Conservation (phyloP, 805 yeast genomes). For the Suhomyces sp. region DNA sequence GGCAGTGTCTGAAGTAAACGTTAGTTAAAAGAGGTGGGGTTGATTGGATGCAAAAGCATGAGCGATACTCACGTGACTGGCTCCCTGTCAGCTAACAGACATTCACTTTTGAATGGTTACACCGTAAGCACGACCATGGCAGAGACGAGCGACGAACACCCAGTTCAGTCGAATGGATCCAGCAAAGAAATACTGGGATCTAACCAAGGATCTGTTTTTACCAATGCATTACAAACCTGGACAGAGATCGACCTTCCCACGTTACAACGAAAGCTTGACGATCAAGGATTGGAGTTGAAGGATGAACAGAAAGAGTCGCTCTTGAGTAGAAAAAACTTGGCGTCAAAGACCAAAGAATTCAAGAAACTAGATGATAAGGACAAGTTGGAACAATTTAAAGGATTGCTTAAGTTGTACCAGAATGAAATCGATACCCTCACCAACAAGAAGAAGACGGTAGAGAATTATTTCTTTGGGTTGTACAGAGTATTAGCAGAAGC, state of each 20-base stretch:
- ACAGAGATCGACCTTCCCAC: constrained; percentile 65
- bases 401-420: constrained; percentile 76
- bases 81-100: background rate
- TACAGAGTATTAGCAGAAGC: constrained; percentile 81
- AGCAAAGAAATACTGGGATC: background rate
- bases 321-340: constrained; percentile 69
- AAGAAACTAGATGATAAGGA: constrained; percentile 65
- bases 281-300: constrained; percentile 68
- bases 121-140: background rate
- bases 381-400: constrained; percentile 62
- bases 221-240: constrained; percentile 66
- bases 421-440: constrained; percentile 83
- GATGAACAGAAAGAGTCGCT: constrained; percentile 67
- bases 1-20: background rate
- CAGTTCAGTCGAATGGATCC: background rate
- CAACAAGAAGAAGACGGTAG: constrained; percentile 70
- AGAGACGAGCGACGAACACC: background rate
- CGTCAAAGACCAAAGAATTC: constrained; percentile 82
- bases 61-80: background rate
- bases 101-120: background rate
- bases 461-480: constrained; percentile 66
- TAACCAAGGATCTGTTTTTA: constrained; percentile 2
- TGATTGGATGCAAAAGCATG: background rate
- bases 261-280: constrained; percentile 71
- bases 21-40: no score